Conservation (phyloP, 352 stramenopile genomes). For the Phytophthora citricola region DNA sequence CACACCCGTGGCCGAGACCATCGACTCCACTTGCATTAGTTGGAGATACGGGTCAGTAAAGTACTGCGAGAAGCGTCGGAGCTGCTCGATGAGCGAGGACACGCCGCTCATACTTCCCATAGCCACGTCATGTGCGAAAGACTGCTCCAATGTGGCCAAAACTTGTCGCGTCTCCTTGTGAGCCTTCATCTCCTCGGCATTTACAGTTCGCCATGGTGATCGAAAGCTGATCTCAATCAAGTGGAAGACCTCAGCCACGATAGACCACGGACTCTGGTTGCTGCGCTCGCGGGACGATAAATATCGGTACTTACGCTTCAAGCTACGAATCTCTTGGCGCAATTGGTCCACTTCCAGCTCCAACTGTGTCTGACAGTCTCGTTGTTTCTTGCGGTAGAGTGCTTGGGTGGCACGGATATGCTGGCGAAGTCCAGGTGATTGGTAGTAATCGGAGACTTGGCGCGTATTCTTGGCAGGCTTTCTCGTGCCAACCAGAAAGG, state of each 20-base stretch:
- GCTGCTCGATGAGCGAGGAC: slow-evolving; percentile 14
- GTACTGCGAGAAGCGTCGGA: slow-evolving; percentile 11
- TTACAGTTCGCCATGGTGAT: slow-evolving; percentile 10
- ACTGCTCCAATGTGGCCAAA: slow-evolving; percentile 5
- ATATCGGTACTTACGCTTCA: slow-evolving; percentile 19
- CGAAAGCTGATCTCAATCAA: slow-evolving; percentile 18
- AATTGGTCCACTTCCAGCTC: slow-evolving; percentile 15
- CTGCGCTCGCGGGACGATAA: slow-evolving; percentile 16
- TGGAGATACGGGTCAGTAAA: slow-evolving; percentile 13
- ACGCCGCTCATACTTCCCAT: slow-evolving; percentile 8
- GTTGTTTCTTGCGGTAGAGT: slow-evolving; percentile 22
- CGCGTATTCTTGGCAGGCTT: neutral
- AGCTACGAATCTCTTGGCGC: slow-evolving; percentile 1
- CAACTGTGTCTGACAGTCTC: neutral
- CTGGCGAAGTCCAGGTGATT: neutral
- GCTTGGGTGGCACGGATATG: slow-evolving; percentile 31
- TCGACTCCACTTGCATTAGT: slow-evolving; percentile 14
- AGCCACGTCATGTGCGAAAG: slow-evolving; percentile 8
- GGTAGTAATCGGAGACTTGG: neutral
- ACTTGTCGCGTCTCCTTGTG: slow-evolving; percentile 4
- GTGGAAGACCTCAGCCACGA: slow-evolving; percentile 11
- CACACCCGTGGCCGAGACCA: slow-evolving; percentile 1
- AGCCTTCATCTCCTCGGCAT: slow-evolving; percentile 8
- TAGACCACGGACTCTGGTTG: slow-evolving; percentile 19
- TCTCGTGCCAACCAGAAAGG: neutral